Evolutionary conservation across 257 asterid species (phyloP).

Genomic region (Solanum habrochaites): DNA sequence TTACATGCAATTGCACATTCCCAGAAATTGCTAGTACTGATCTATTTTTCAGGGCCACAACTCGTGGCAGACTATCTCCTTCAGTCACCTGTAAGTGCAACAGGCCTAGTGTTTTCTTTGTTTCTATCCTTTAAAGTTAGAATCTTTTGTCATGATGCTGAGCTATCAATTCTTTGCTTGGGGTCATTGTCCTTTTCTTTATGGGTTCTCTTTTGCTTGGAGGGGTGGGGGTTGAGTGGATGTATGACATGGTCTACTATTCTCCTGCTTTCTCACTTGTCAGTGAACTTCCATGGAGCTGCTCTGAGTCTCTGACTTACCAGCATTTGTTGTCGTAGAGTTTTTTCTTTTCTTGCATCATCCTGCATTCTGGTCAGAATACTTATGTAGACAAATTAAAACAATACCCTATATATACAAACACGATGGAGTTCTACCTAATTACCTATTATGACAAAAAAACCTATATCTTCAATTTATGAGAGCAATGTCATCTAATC

Average conservation of each 20-base stretch:
- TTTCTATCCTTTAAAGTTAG: neutral
- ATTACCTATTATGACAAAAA: neutral
- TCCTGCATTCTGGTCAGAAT: neutral
- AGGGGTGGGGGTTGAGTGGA: neutral
- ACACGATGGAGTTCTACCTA: neutral
- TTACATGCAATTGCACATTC: constrained; percentile 62
- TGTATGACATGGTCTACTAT: neutral
- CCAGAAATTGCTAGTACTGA: constrained; percentile 64
- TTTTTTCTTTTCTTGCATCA: neutral
- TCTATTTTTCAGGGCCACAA: constrained; percentile 71
- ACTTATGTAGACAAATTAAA: neutral
- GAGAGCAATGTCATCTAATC: neutral
- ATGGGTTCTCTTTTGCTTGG: neutral
- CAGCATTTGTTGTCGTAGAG: neutral
- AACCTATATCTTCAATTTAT: neutral
- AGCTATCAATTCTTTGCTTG: neutral
- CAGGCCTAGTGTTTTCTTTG: constrained; percentile 5
- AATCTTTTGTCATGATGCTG: neutral
- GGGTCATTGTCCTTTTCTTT: neutral
- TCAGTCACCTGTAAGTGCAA: constrained; percentile 63
- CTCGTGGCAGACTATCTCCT: constrained; percentile 61
- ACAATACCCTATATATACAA: neutral
- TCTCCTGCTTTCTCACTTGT: neutral
- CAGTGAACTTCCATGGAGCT: neutral
- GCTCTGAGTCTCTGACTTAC: neutral